Conservation (phyloP, 371 early-diverging fungal species). For the Mortierella sp. region DNA sequence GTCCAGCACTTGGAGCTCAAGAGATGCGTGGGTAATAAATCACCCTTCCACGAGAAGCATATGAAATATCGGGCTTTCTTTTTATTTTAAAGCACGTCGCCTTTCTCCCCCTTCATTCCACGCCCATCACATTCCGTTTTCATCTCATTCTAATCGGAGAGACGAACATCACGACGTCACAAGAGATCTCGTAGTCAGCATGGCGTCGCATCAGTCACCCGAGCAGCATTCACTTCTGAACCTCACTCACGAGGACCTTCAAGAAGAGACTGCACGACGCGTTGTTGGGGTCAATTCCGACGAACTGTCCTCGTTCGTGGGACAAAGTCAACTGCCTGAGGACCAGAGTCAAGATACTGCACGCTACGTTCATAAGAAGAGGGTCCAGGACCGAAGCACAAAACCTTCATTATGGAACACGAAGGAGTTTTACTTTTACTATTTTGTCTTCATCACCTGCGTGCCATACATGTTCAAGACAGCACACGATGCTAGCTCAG, state of each 20-base stretch:
- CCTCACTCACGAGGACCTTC: slow-evolving; percentile 11
- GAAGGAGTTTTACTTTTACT: slow-evolving; percentile 80
- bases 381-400: slow-evolving; percentile 38
- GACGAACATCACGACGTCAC: too few relatives aligned
- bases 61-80: too few relatives aligned
- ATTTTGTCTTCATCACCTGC: slow-evolving; percentile 64
- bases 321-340: slow-evolving; percentile 12
- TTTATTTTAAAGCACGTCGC: too few relatives aligned
- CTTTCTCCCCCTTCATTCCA: too few relatives aligned
- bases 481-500: slow-evolving; percentile 68
- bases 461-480: slow-evolving; percentile 77
- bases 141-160: too few relatives aligned
- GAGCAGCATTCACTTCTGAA: slow-evolving; percentile 26
- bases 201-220: slow-evolving; percentile 21
- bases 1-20: too few relatives aligned
- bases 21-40: too few relatives aligned
- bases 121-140: too few relatives aligned
- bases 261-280: slow-evolving; percentile 1
- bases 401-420: slow-evolving; percentile 62
- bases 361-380: slow-evolving; percentile 9
- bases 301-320: slow-evolving; percentile 17
- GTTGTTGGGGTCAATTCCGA: slow-evolving; percentile 6
- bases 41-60: too few relatives aligned
- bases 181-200: background rate
- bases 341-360: slow-evolving; percentile 4